Evolutionary conservation across 169 alveolate species (phyloP), one percentile per base, ranked within the genome.

Genomic region (Eimeria maxima): DNA sequence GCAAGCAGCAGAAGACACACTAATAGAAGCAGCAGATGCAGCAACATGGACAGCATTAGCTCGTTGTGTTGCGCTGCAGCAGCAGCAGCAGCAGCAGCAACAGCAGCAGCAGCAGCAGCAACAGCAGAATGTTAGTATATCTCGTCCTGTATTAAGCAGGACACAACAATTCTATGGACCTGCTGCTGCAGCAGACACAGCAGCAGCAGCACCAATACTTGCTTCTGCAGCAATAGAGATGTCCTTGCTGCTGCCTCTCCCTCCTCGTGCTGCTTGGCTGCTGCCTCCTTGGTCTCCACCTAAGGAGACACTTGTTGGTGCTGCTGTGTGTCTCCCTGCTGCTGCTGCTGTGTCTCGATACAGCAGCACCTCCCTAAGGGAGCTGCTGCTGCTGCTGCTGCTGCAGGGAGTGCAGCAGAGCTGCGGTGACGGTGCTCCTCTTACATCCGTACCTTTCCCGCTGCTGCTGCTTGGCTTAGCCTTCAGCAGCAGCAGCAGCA

Each of bases 241-340:
- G 53, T 45, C 91, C 0, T 20, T 81, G 91, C 91, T 81, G 74
- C 69, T 53, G 69, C 91, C 73, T 44, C 91, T 81, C 83, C 88
- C 29, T 89, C 95, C 95, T 2, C 81, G 47, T 3, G 78, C 86
- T 27, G 86, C 84, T 33, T 92, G 95, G 95, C 78, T 92, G 71
- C 92, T 92, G 86, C 95, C 95, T 53, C 95, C 95, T 4, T 92
- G 53, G 69, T 57, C 38, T n/a, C 91, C 92, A 1, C 95, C 95
- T 18, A 57, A 29, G 92, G 74, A 29, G 38, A n/a, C 53, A 45
- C 29, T 44, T 67, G 81, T 63, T 50, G 50, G 92, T 60, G 13
- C 47, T 45, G 57, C 50, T 29, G 84, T 27, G 4, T 80, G 73
- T 78, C 74, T 86, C 92, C 42, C 92, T 92, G 60, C 92, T 71